Evolutionary conservation across 768 basidiomycete genomes (phyloP).

Genomic region (Trametes cingulata): DNA sequence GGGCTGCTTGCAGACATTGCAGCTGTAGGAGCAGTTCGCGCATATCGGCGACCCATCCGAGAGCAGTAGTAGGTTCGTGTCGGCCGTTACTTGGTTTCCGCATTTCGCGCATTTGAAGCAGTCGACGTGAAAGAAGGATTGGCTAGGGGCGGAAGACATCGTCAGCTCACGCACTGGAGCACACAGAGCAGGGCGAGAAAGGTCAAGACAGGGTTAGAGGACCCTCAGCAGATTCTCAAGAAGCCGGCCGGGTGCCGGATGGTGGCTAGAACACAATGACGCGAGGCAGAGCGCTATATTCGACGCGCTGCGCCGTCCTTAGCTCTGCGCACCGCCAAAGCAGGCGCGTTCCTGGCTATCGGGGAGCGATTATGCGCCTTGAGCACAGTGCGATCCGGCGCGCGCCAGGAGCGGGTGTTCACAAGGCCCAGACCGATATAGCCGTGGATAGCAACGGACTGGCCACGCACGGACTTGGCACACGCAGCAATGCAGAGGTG

Average conservation of each 20-base stretch:
- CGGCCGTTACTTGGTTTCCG: slow-evolving; percentile 86
- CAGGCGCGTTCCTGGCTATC: neutral
- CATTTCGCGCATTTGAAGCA: slow-evolving; percentile 99
- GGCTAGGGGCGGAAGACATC: slow-evolving; percentile 45
- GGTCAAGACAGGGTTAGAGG: neutral
- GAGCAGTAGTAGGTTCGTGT: slow-evolving; percentile 94
- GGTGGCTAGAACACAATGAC: neutral
- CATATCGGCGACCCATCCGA: slow-evolving; percentile 98
- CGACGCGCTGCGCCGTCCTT: neutral
- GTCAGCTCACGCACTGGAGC: neutral
- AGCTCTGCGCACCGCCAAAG: neutral
- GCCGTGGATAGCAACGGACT: slow-evolving; percentile 10
- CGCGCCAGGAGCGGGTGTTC: neutral
- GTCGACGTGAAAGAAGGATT: slow-evolving; percentile 92
- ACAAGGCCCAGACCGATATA: slow-evolving; percentile 5
- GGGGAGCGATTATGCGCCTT: neutral
- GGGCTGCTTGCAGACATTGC: slow-evolving; percentile 90
- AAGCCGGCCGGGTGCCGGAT: neutral
- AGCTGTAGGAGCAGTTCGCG: slow-evolving; percentile 90
- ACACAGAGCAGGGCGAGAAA: neutral
- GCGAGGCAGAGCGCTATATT: neutral
- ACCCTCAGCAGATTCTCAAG: neutral
- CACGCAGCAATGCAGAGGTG: neutral
- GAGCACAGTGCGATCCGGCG: neutral
- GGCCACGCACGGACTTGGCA: neutral